phyloP scores from a whole-genome alignment of 768 basidiomycete genomes.

The Pulveroboletus sp. region DNA sequence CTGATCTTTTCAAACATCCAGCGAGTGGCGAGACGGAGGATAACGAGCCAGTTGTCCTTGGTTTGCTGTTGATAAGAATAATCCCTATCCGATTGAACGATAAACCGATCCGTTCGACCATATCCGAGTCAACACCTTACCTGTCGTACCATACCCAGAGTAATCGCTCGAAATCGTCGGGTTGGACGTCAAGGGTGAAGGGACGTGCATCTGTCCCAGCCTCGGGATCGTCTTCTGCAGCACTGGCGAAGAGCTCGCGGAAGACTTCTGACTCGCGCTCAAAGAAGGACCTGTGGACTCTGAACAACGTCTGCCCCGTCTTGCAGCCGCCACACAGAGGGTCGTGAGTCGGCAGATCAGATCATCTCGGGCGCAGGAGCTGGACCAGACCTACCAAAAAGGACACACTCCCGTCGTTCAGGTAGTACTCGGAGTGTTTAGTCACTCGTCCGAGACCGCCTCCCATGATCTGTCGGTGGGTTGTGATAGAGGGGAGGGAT shows the following conservation, averaged over 20 bases:
- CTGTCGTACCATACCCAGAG: conserved; percentile 58
- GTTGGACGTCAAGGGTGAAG: conserved; percentile 39
- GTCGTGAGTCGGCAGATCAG: conserved; percentile 2
- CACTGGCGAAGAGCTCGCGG: conserved; percentile 27
- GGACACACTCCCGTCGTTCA: conserved; percentile 9
- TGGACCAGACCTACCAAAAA: conserved; percentile 15
- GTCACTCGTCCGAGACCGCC: conserved; percentile 9
- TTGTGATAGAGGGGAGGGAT: not conserved
- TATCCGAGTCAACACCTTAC: conserved; percentile 25
- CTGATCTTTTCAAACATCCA: conserved; percentile 56
- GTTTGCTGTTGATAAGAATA: conserved; percentile 50
- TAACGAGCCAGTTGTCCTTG: conserved; percentile 47
- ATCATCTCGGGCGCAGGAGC: not conserved
- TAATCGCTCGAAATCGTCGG: conserved; percentile 46
- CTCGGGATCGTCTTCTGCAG: conserved; percentile 29
- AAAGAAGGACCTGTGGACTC: conserved; percentile 56
- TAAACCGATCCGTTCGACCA: not conserved
- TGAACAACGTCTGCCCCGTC: conserved; percentile 48
- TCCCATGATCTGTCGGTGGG: not conserved
- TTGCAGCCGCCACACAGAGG: conserved; percentile 21
- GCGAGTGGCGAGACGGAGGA: conserved; percentile 49
- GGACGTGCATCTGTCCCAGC: conserved; percentile 35
- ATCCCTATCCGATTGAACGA: conserved; percentile 32
- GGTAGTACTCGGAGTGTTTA: conserved; percentile 5
- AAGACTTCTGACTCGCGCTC: conserved; percentile 51